These are phyloP conservation scores for Wickerhamomyces alni DNA, from an alignment of 805 yeast genomes.

Conservation along the genomic window DNA sequence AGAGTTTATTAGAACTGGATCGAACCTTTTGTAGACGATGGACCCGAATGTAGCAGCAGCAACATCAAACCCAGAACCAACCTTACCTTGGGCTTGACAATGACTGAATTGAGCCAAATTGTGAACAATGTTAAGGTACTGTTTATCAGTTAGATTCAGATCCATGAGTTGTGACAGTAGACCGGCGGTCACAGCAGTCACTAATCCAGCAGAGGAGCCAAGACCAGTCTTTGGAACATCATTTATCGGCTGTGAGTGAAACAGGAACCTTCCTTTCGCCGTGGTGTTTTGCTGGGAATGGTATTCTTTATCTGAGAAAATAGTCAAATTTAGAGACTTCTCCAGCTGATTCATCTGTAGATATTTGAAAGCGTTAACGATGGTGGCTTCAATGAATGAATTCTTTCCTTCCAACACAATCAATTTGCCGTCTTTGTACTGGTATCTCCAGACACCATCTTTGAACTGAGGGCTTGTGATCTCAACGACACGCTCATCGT, in stretches of 20 bases:
- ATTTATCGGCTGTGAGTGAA: slow-evolving; percentile 53
- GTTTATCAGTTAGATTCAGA: slow-evolving; percentile 24
- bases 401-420: slow-evolving; percentile 35
- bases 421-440: slow-evolving; percentile 22
- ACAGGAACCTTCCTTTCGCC: slow-evolving; percentile 42
- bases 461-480: slow-evolving; percentile 74
- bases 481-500: slow-evolving; percentile 23
- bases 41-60: slow-evolving; percentile 95
- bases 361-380: slow-evolving; percentile 51
- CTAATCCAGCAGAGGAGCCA: slow-evolving; percentile 94
- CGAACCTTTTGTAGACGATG: slow-evolving; percentile 72
- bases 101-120: slow-evolving; percentile 86
- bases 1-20: slow-evolving; percentile 43
- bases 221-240: slow-evolving; percentile 90
- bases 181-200: slow-evolving; percentile 71
- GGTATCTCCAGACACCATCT: slow-evolving; percentile 57
- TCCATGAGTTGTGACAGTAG: slow-evolving; percentile 42
- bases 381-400: slow-evolving; percentile 69
- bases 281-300: slow-evolving; percentile 64
- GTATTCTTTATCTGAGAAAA: slow-evolving; percentile 83
- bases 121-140: slow-evolving; percentile 45
- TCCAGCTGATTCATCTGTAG: slow-evolving; percentile 25
- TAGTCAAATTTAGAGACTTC: slow-evolving; percentile 40
- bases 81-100: slow-evolving; percentile 89
- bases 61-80: slow-evolving; percentile 96